These are phyloP conservation scores for Lichtheimia corymbifera DNA, from an alignment of 371 early-diverging fungal species.

Conservation along the genomic window DNA sequence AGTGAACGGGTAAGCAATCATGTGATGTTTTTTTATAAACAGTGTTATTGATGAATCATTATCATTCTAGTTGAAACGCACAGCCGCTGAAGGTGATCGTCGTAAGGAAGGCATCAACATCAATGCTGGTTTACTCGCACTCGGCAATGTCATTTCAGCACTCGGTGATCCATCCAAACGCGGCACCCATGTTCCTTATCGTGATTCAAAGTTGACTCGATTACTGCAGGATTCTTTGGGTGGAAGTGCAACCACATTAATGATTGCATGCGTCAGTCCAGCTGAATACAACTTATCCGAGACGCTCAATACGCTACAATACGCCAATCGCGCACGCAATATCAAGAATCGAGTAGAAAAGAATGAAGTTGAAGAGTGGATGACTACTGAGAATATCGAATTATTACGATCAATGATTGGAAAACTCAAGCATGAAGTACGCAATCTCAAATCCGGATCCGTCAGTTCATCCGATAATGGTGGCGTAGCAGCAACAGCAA, in stretches of 20 bases:
- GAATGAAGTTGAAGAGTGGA: conserved; percentile 72
- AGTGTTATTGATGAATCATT: too few species aligned
- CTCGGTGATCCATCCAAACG: conserved; percentile 85
- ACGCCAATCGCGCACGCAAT: conserved; percentile 89
- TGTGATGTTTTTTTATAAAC: too few species aligned
- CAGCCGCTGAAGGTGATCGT: conserved; percentile 92
- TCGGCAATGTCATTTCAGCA: conserved; percentile 99
- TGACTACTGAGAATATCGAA: conserved; percentile 62
- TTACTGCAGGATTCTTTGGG: conserved; percentile 97
- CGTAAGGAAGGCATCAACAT: conserved; percentile 98
- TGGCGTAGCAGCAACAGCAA: not conserved
- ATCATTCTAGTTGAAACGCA: conserved; percentile 77
- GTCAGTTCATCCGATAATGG: conserved; percentile 6
- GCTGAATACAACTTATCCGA: conserved; percentile 84
- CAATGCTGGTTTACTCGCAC: conserved; percentile 95
- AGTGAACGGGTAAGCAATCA: conserved; percentile 80
- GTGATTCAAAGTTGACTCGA: conserved; percentile 98
- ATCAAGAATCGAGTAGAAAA: conserved; percentile 84
- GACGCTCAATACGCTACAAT: conserved; percentile 92
- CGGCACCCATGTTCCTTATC: conserved; percentile 88
- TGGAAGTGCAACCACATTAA: conserved; percentile 89
- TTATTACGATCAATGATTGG: conserved; percentile 55
- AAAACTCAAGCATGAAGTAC: conserved; percentile 58
- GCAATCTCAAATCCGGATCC: conserved; percentile 28
- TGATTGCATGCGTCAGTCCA: conserved; percentile 94